Percentiles rank a stretch among this genome's conserved stretches.
Conservation (phyloP, 768 basidiomycete genomes). For the Myochromella boudieri region DNA sequence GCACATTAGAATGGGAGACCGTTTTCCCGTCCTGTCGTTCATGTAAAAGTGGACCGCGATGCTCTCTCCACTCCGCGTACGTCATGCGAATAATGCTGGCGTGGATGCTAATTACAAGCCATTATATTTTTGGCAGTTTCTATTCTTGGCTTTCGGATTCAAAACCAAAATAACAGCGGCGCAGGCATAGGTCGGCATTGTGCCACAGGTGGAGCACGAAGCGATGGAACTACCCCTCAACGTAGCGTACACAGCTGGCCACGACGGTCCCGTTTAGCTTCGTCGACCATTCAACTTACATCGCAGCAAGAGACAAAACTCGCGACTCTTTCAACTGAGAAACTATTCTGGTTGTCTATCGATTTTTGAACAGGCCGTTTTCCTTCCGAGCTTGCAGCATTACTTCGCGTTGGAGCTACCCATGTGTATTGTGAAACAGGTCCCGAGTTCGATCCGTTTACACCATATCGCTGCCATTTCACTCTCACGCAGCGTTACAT, state of each 20-base stretch:
- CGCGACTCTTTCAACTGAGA: no score
- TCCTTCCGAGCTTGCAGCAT: neutral
- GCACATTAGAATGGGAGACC: no score
- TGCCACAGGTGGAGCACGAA: neutral
- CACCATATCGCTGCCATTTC: neutral
- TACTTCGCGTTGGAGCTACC: neutral
- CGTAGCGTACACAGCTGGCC: no score
- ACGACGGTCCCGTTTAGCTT: no score
- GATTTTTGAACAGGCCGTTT: no score
- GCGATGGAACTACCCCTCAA: no score
- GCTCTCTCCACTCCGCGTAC: neutral
- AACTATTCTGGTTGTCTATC: no score
- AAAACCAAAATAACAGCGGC: neutral
- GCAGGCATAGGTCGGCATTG: neutral
- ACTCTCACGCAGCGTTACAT: slow-evolving; percentile 10
- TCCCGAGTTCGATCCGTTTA: neutral
- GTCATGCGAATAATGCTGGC: neutral
- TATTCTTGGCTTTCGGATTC: neutral
- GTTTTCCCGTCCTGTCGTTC: no score
- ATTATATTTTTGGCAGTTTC: neutral
- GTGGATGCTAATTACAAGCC: neutral
- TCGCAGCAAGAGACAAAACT: no score
- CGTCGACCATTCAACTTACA: no score
- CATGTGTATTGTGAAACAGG: neutral
- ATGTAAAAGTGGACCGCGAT: neutral